Conservation (phyloP, 2,329 filamentous ascomycete genomes). For the Byssoonygena ceratinophila region DNA sequence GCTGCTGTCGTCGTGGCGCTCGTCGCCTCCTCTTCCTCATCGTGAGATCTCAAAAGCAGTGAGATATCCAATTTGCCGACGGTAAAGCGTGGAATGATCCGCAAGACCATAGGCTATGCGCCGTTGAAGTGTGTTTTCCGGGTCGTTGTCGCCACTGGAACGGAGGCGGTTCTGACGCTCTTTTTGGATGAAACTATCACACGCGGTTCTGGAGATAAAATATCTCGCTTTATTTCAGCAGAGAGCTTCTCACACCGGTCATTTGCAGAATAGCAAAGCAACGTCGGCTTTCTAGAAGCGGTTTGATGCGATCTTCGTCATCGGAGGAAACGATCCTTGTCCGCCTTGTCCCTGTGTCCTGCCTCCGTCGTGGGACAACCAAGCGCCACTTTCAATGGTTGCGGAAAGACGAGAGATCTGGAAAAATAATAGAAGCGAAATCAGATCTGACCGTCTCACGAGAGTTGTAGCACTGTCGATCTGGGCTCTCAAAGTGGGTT, state of each 20-base stretch:
- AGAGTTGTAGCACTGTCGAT: slow-evolving; percentile 11
- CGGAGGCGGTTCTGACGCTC: neutral
- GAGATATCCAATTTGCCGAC: slow-evolving; percentile 21
- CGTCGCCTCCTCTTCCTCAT: slow-evolving; percentile 18
- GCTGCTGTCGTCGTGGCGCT: slow-evolving; percentile 11
- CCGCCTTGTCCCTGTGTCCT: neutral
- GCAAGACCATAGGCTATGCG: slow-evolving; percentile 13
- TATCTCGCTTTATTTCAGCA: neutral
- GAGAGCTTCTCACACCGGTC: slow-evolving; percentile 7
- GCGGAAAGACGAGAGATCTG: slow-evolving; percentile 7
- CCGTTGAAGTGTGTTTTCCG: neutral
- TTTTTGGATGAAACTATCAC: neutral
- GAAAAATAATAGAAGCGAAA: slow-evolving; percentile 8
- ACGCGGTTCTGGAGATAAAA: neutral
- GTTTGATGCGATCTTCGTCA: slow-evolving; percentile 5
- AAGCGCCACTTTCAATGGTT: slow-evolving; percentile 8
- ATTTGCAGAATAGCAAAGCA: slow-evolving; percentile 4
- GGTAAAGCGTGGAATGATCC: slow-evolving; percentile 15
- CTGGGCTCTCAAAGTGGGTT: slow-evolving; percentile 7
- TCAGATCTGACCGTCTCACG: slow-evolving; percentile 9
- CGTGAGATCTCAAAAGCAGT: slow-evolving; percentile 16
- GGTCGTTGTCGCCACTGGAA: neutral
- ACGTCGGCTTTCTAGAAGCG: slow-evolving; percentile 7
- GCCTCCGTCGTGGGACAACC: slow-evolving; percentile 3
- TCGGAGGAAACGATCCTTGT: neutral